These are phyloP conservation scores for Erodium maritimum DNA, from an alignment of 345 rosid genomes.

Conservation along the genomic window DNA sequence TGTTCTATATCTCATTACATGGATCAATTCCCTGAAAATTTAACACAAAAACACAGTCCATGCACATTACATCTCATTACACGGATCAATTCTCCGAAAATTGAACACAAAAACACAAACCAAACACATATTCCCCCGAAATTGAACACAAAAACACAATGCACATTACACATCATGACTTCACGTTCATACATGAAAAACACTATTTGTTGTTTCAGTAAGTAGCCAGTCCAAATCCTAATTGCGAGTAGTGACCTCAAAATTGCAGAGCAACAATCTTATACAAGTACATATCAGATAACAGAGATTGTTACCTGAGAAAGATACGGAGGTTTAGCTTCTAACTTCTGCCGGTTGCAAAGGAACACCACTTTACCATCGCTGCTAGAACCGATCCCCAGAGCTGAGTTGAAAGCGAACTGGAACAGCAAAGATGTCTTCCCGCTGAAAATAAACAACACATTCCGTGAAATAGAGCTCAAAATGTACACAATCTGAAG, in stretches of 20 bases:
- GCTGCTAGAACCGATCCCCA: conserved; percentile 8
- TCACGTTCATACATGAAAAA: too few relatives aligned
- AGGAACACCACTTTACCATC: conserved; percentile 47
- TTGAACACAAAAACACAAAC: too few relatives aligned
- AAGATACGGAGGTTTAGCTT: conserved; percentile 58
- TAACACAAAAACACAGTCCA: neutral
- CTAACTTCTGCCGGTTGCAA: conserved; percentile 50
- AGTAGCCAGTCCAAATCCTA: too few relatives aligned
- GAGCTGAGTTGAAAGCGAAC: conserved; percentile 49
- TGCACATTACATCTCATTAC: neutral
- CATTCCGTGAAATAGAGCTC: neutral
- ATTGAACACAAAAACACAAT: neutral
- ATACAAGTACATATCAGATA: too few relatives aligned
- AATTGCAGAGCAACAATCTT: too few relatives aligned
- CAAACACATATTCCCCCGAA: too few relatives aligned
- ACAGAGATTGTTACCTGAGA: conserved; percentile 37
- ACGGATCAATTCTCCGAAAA: too few relatives aligned
- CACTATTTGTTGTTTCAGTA: too few relatives aligned
- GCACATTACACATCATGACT: neutral
- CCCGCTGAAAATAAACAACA: conserved; percentile 37
- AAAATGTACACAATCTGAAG: neutral
- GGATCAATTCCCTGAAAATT: conserved; percentile 47
- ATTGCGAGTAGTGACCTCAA: too few relatives aligned
- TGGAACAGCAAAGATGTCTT: conserved; percentile 80
- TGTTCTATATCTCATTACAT: too few relatives aligned